Evolutionary conservation across 108 stramenopile species (phyloP).

Genomic region (Pseudonitzschia delicatissima): DNA sequence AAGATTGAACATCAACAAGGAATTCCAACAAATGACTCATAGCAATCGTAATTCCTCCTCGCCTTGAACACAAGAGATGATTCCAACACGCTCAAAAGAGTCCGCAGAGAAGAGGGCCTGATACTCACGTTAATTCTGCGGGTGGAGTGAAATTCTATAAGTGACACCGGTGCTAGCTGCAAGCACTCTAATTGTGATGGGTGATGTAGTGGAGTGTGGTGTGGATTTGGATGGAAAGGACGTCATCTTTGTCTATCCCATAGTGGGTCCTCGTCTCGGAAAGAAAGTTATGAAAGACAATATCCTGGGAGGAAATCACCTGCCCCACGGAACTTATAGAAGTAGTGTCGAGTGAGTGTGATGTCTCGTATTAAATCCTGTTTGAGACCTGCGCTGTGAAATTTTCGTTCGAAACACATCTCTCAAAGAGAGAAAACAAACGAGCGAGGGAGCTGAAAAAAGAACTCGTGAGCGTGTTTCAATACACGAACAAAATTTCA

Average conservation of each 20-base stretch:
- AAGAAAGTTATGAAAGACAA: background rate
- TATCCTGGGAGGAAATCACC: too few relatives aligned
- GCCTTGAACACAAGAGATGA: background rate
- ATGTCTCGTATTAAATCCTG: too few relatives aligned
- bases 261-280: background rate
- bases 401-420: too few relatives aligned
- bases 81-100: background rate
- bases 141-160: slow-evolving; percentile 54
- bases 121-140: slow-evolving; percentile 57
- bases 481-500: too few relatives aligned
- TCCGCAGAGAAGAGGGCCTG: background rate
- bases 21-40: background rate
- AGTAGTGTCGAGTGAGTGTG: too few relatives aligned
- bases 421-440: too few relatives aligned
- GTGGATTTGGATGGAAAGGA: slow-evolving; percentile 13
- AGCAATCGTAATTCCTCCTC: background rate
- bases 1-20: background rate
- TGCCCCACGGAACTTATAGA: too few relatives aligned
- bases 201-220: slow-evolving; percentile 19
- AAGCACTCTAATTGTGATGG: slow-evolving; percentile 50
- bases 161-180: slow-evolving; percentile 57
- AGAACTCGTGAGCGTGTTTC: too few relatives aligned
- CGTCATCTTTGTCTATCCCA: slow-evolving; percentile 19
- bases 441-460: too few relatives aligned
- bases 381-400: too few relatives aligned